Percentiles rank a stretch among this genome's conserved stretches.
These are phyloP conservation scores for Rhizomucor pusillus DNA, from an alignment of 371 early-diverging fungal species.

Conservation along the genomic window DNA sequence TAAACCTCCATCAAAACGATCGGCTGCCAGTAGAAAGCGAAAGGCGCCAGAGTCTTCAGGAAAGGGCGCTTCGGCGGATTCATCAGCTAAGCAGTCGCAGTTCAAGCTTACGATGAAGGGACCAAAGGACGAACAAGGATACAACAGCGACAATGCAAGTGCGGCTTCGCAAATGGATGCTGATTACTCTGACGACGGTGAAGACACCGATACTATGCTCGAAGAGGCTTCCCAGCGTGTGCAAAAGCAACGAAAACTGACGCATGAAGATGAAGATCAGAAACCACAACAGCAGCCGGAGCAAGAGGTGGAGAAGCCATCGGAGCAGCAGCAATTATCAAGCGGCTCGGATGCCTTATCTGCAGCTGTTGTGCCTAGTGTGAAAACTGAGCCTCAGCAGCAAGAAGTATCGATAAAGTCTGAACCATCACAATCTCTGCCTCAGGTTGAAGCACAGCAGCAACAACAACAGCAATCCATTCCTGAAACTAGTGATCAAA, in stretches of 20 bases:
- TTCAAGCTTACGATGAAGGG: conserved; percentile 33
- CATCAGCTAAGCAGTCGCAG: conserved; percentile 6
- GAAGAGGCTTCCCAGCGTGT: conserved; percentile 30
- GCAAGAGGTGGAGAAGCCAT: no score
- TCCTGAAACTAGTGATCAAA: no score
- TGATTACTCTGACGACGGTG: conserved; percentile 31
- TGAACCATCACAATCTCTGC: no score
- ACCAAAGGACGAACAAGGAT: conserved; percentile 14
- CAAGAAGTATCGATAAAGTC: no score
- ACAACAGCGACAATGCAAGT: conserved; percentile 5
- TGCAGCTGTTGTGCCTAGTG: no score
- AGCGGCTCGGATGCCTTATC: no score
- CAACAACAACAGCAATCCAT: no score
- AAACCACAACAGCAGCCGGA: no score
- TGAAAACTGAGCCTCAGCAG: no score
- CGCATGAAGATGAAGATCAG: no score
- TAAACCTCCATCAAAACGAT: conserved; percentile 42
- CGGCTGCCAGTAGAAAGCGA: conserved; percentile 24
- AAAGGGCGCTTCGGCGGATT: conserved; percentile 5
- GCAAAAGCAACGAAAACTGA: conserved; percentile 5
- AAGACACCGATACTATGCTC: conserved; percentile 47
- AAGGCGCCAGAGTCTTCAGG: conserved; percentile 11
- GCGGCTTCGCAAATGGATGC: conserved; percentile 5
- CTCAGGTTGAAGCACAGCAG: no score
- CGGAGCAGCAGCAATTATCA: no score